These are phyloP conservation scores for Lichtheimia ramosa DNA, from an alignment of 371 early-diverging fungal genomes.

Conservation along the genomic window DNA sequence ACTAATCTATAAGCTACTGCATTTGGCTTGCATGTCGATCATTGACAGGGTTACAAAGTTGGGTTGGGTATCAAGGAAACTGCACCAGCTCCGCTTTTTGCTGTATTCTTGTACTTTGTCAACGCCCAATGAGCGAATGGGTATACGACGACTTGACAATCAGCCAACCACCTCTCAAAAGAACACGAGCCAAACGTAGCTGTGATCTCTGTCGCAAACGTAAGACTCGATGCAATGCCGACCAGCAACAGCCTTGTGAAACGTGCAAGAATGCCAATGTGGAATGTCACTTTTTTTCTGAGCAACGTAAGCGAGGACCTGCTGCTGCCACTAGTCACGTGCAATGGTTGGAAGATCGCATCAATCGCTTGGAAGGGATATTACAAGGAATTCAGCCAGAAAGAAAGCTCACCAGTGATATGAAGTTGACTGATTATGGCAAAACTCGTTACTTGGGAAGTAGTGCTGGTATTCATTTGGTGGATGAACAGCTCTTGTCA, in stretches of 20 bases:
- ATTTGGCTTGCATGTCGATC: no score
- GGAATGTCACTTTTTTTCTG: not conserved
- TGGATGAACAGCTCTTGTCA: conserved; percentile 7
- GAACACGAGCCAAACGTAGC: conserved; percentile 23
- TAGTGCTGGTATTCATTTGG: conserved; percentile 34
- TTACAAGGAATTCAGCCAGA: conserved; percentile 1
- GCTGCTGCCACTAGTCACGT: conserved; percentile 16
- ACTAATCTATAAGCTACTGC: no score
- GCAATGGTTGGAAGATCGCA: conserved; percentile 29
- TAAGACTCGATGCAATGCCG: conserved; percentile 16
- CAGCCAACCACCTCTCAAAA: conserved; percentile 2
- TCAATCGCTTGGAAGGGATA: conserved; percentile 37
- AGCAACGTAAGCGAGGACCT: no score
- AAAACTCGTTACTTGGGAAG: conserved; percentile 39
- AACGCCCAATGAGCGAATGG: no score
- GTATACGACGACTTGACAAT: not conserved
- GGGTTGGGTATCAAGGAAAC: no score
- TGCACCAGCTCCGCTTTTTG: no score
- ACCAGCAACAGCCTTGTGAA: conserved; percentile 9
- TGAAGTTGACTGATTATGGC: conserved; percentile 38
- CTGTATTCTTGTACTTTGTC: no score
- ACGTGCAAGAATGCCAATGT: conserved; percentile 14
- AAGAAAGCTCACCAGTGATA: not conserved
- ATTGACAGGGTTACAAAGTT: no score
- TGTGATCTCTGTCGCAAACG: conserved; percentile 22